Percentiles rank a stretch among this genome's conserved stretches.
Evolutionary conservation across 2,329 filamentous ascomycete species (phyloP).

Genomic region (Fusarium piperis): DNA sequence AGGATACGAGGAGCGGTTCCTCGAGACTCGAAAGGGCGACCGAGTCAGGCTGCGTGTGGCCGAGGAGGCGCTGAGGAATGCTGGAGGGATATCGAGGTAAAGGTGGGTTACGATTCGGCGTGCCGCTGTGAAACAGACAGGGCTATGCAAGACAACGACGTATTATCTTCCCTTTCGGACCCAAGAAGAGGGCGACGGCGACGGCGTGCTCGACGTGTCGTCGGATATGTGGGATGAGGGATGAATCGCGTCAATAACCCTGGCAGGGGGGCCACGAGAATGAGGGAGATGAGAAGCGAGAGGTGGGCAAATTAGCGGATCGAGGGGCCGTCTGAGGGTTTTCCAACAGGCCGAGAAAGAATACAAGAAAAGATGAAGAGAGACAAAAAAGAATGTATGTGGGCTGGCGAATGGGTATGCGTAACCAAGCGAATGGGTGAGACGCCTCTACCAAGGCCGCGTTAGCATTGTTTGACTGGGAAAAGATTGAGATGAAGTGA

Average conservation of each 20-base stretch:
- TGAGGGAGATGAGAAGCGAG: conserved; percentile 24
- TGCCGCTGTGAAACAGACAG: conserved; percentile 12
- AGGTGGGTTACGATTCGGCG: conserved; percentile 7
- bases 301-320: conserved; percentile 27
- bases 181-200: neutral
- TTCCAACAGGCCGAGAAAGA: neutral
- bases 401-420: conserved; percentile 29
- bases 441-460: conserved; percentile 36
- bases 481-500: conserved; percentile 30
- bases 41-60: conserved; percentile 14
- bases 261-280: conserved; percentile 25
- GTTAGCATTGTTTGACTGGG: conserved; percentile 33
- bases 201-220: neutral
- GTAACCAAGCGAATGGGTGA: conserved; percentile 38
- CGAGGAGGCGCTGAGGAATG: conserved; percentile 25
- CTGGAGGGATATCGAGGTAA: conserved; percentile 9
- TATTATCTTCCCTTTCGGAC: neutral
- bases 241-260: conserved; percentile 24
- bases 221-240: conserved; percentile 20
- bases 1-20: neutral
- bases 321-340: neutral
- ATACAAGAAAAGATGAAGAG: conserved; percentile 19
- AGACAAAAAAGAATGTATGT: conserved; percentile 30
- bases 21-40: conserved; percentile 10
- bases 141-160: conserved; percentile 9